Percentiles rank a stretch among this genome's conserved stretches.
Evolutionary conservation across 306 rosid species (phyloP).

Genomic region (Lathyrus tuberosus): DNA sequence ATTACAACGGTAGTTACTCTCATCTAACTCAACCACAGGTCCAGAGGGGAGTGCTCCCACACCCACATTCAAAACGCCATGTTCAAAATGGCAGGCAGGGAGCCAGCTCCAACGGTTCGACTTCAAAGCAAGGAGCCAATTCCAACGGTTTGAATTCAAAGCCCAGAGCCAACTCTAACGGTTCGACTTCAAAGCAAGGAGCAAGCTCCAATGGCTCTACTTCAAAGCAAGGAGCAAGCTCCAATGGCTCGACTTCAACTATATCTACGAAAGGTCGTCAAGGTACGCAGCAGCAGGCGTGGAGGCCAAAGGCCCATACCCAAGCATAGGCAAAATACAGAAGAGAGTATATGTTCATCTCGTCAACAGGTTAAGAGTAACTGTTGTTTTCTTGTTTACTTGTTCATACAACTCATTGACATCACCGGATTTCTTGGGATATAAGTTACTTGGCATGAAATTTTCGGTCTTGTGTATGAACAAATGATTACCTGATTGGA

Average conservation of each 20-base stretch:
- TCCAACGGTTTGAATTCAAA: conserved; percentile 22
- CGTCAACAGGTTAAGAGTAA: conserved; percentile 28
- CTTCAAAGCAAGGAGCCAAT: conserved; percentile 35
- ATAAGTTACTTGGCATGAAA: not conserved
- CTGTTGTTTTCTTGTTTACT: conserved; percentile 18
- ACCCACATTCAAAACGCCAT: conserved; percentile 23
- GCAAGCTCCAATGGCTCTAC: conserved; percentile 31
- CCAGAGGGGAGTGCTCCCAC: not conserved
- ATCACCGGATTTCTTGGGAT: conserved; percentile 25
- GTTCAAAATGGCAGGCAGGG: conserved; percentile 33
- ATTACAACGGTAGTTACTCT: conserved; percentile 14
- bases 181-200: conserved; percentile 27
- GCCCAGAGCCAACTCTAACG: conserved; percentile 30
- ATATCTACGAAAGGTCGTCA: conserved; percentile 39
- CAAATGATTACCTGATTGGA: not conserved
- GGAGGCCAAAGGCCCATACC: conserved; percentile 54
- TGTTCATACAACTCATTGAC: conserved; percentile 21
- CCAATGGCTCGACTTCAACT: conserved; percentile 31
- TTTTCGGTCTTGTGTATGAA: conserved; percentile 17
- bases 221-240: conserved; percentile 29
- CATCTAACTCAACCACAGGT: conserved; percentile 48
- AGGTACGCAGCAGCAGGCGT: conserved; percentile 44
- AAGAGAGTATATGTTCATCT: not conserved
- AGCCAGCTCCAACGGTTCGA: conserved; percentile 31
- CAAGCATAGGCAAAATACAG: conserved; percentile 21